A percentile compares a stretch with the other conserved stretches of the same genome.
Evolutionary conservation across 2,329 filamentous ascomycete genomes (phyloP).

Genomic region (Clarireedia paspali): DNA sequence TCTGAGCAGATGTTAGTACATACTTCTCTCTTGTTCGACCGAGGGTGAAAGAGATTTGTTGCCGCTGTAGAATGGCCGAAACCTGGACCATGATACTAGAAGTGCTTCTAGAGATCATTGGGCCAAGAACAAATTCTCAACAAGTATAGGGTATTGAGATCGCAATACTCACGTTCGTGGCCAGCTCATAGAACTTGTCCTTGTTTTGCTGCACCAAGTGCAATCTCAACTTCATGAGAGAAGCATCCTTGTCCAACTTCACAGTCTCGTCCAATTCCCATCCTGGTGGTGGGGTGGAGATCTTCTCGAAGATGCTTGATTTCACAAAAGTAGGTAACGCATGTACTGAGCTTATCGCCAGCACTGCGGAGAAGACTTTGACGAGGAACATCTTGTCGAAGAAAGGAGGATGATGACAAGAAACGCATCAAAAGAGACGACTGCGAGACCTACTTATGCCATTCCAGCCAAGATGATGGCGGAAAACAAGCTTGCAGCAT

Average conservation of each 20-base stretch:
- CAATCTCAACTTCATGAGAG: constrained; percentile 22
- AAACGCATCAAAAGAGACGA: background rate
- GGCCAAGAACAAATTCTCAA: too few species aligned
- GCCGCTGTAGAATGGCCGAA: too few species aligned
- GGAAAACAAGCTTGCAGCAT: constrained; percentile 1
- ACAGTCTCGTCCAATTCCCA: constrained; percentile 19
- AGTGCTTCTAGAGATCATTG: too few species aligned
- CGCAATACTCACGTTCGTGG: constrained; percentile 21
- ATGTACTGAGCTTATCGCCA: constrained; percentile 3
- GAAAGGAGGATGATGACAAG: constrained; percentile 2
- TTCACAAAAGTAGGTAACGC: constrained; percentile 10
- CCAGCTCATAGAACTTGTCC: constrained; percentile 26
- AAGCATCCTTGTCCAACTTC: constrained; percentile 20
- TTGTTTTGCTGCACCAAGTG: constrained; percentile 25
- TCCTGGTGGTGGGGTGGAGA: constrained; percentile 20
- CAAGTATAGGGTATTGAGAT: too few species aligned
- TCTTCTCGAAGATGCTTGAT: constrained; percentile 20
- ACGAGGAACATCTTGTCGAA: constrained; percentile 8
- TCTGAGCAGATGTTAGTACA: constrained; percentile 16
- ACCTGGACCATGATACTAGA: too few species aligned
- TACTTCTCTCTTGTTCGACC: too few species aligned
- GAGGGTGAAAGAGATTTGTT: background rate
- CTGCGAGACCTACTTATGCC: constrained; percentile 6
- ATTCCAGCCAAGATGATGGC: constrained; percentile 5
- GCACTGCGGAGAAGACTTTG: constrained; percentile 5